Evolutionary conservation across 192 early-diverging fungal species (phyloP).

Genomic region (Linnemannia schmuckeri): DNA sequence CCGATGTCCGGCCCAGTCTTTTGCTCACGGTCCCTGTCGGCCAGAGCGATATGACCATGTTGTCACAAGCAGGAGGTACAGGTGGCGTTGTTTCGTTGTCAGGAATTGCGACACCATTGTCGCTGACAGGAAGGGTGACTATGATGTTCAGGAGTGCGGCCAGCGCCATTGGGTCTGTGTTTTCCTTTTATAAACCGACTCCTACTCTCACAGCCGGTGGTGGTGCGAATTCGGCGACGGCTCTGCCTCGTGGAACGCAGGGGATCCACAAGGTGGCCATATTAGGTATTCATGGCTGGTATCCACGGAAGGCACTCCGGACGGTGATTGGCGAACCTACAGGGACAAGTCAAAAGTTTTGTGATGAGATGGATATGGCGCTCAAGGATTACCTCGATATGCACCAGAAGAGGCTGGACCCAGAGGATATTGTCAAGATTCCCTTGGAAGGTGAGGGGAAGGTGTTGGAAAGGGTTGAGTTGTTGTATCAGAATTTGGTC

Average conservation of each 20-base stretch:
- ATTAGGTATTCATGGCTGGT: constrained; percentile 95
- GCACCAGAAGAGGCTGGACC: constrained; percentile 62
- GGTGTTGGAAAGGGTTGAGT: constrained; percentile 85
- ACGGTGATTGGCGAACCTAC: constrained; percentile 92
- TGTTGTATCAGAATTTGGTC: constrained; percentile 79
- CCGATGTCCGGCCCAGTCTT: constrained; percentile 27
- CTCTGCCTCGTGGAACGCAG: constrained; percentile 28
- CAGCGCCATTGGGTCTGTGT: not conserved
- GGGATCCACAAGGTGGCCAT: constrained; percentile 73
- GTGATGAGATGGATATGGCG: constrained; percentile 86
- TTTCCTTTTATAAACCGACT: not conserved
- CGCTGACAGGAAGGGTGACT: not conserved
- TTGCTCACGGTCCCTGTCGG: constrained; percentile 32
- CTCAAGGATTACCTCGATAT: constrained; percentile 68
- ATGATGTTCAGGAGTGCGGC: constrained; percentile 11
- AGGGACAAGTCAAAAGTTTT: constrained; percentile 90
- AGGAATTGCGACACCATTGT: not conserved
- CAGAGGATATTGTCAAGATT: constrained; percentile 75
- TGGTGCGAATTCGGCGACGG: not conserved
- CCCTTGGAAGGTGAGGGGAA: constrained; percentile 94
- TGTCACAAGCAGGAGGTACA: not conserved
- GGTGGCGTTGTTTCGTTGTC: not conserved
- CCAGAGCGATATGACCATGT: not conserved
- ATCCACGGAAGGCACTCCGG: constrained; percentile 81
- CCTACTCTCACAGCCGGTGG: not conserved